Evolutionary conservation across 2,329 filamentous ascomycete genomes (phyloP).

Genomic region (Cylindrodendrum hubeiense): DNA sequence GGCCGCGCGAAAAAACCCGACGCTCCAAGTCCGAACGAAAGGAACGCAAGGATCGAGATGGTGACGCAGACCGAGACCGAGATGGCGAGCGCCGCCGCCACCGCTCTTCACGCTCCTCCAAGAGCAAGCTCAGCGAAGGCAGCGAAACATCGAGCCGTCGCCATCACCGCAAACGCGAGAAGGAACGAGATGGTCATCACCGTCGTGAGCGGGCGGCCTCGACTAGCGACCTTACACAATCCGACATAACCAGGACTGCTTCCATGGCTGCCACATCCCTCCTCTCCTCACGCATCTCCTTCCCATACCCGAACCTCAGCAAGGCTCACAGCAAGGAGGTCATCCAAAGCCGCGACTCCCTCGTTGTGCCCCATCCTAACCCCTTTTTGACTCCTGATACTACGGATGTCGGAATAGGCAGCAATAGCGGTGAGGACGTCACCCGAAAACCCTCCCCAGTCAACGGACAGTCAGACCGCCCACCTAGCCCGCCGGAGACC

Average conservation of each 20-base stretch:
- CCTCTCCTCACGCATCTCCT: constrained; percentile 58
- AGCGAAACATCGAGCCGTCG: constrained; percentile 55
- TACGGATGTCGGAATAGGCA: constrained; percentile 70
- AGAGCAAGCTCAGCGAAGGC: constrained; percentile 55
- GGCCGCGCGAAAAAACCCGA: constrained; percentile 54
- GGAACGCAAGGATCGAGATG: constrained; percentile 49
- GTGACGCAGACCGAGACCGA: constrained; percentile 48
- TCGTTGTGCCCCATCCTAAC: constrained; percentile 53
- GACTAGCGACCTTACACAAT: constrained; percentile 62
- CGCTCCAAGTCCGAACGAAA: constrained; percentile 56
- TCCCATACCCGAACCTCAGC: constrained; percentile 86
- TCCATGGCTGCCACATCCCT: constrained; percentile 49
- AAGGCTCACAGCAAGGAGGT: constrained; percentile 94
- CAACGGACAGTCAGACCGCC: constrained; percentile 60
- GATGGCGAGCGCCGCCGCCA: constrained; percentile 52
- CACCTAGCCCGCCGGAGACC: constrained; percentile 75
- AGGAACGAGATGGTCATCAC: constrained; percentile 51
- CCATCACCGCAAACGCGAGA: constrained; percentile 47
- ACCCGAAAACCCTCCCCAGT: constrained; percentile 36
- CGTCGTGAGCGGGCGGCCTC: constrained; percentile 47
- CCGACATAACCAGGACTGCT: constrained; percentile 55
- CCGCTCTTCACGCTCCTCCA: constrained; percentile 56
- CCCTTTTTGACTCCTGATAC: constrained; percentile 75
- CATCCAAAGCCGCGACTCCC: constrained; percentile 72
- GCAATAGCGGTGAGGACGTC: constrained; percentile 34